Conservation (phyloP, 495 filamentous ascomycete species). For the Choiromyces venosus region DNA sequence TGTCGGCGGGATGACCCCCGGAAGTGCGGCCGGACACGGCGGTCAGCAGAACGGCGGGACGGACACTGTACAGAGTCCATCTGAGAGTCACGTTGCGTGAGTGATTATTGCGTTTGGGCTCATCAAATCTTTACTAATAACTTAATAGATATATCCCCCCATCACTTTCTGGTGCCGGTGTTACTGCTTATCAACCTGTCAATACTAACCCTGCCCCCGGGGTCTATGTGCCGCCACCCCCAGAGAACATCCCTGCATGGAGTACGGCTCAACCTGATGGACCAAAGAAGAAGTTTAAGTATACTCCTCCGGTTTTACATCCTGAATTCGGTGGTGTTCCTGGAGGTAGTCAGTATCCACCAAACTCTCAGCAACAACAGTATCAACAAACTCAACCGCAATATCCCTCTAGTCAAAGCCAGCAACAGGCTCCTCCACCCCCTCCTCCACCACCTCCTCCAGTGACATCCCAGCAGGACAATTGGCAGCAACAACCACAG, state of each 20-base stretch:
- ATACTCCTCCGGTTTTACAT: constrained; percentile 26
- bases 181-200: constrained; percentile 20
- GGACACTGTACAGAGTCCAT: constrained; percentile 14
- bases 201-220: constrained; percentile 20
- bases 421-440: constrained; percentile 17
- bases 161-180: constrained; percentile 12
- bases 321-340: constrained; percentile 19
- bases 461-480: constrained; percentile 14
- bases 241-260: constrained; percentile 18
- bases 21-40: background rate
- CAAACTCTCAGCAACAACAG: constrained; percentile 13
- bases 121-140: background rate
- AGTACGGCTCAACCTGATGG: constrained; percentile 7
- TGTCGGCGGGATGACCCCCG: constrained; percentile 3
- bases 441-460: constrained; percentile 1
- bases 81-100: constrained; percentile 16
- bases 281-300: constrained; percentile 28
- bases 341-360: constrained; percentile 13
- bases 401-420: constrained; percentile 16
- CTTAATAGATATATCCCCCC: constrained; percentile 21
- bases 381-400: constrained; percentile 22
- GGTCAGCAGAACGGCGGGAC: constrained; percentile 1
- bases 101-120: background rate
- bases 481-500: constrained; percentile 15
- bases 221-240: constrained; percentile 13